Percentiles rank a stretch among this genome's conserved stretches.
phyloP scores from a whole-genome alignment of 1,139 yeast genomes.

The Scheffersomyces parashehatae region DNA sequence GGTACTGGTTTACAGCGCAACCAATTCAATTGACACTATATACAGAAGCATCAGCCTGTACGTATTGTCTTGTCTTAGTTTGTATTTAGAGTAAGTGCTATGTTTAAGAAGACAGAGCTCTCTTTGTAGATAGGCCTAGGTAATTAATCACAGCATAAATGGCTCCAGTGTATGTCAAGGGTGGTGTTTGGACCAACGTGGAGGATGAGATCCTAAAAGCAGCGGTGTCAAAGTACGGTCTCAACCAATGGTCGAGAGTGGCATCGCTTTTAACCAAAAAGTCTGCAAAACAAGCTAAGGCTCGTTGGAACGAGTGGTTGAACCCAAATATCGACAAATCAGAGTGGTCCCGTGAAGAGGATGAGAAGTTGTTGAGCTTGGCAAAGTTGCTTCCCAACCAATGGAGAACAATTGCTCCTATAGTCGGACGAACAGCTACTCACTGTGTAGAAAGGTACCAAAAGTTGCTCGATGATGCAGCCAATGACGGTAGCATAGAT shows the following conservation, averaged over 20 bases:
- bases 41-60: no score
- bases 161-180: slow-evolving; percentile 71
- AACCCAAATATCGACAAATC: slow-evolving; percentile 67
- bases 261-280: slow-evolving; percentile 84
- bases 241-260: slow-evolving; percentile 93
- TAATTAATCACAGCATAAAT: slow-evolving; percentile 3
- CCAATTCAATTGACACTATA: no score
- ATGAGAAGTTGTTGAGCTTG: slow-evolving; percentile 64
- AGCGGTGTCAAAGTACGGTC: slow-evolving; percentile 89
- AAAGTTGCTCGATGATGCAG: slow-evolving; percentile 62
- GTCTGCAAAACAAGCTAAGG: slow-evolving; percentile 89
- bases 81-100: no score
- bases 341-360: slow-evolving; percentile 79
- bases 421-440: slow-evolving; percentile 82
- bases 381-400: slow-evolving; percentile 83
- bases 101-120: no score
- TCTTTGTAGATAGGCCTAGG: no score
- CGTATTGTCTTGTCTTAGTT: no score
- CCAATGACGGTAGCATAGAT: slow-evolving; percentile 20
- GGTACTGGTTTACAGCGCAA: no score
- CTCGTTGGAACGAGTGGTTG: slow-evolving; percentile 89
- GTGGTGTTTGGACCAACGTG: slow-evolving; percentile 88
- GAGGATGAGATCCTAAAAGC: slow-evolving; percentile 91
- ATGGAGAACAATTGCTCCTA: slow-evolving; percentile 86
- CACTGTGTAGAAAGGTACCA: slow-evolving; percentile 90